These are phyloP conservation scores for Scleroderma citrinum DNA, from an alignment of 768 basidiomycete species.

Conservation along the genomic window DNA sequence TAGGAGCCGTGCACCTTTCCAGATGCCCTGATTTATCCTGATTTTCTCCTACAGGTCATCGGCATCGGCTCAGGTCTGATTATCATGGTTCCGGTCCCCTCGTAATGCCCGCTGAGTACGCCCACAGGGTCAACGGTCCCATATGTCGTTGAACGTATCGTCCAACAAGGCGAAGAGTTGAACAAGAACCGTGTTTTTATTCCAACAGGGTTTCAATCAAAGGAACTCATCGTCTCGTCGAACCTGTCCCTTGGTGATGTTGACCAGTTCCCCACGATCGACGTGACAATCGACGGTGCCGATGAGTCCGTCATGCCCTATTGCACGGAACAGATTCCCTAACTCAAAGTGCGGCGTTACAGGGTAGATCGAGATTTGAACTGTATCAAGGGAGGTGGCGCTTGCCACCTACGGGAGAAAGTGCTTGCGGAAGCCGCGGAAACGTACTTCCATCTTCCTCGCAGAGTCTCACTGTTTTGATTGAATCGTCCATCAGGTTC, in stretches of 20 bases:
- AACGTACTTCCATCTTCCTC: constrained; percentile 42
- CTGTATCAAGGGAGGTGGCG: constrained; percentile 96
- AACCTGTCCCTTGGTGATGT: constrained; percentile 80
- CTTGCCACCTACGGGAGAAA: constrained; percentile 95
- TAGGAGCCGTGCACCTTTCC: constrained; percentile 27
- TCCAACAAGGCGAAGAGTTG: constrained; percentile 67
- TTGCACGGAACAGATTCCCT: not conserved
- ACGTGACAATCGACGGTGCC: constrained; percentile 97
- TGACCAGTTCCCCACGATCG: constrained; percentile 81
- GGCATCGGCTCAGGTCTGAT: constrained; percentile 77
- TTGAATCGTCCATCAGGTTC: constrained; percentile 43
- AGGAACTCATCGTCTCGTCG: constrained; percentile 83
- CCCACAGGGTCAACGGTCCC: constrained; percentile 84
- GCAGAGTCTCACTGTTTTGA: not conserved
- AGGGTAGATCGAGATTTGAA: constrained; percentile 86
- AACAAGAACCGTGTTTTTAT: constrained; percentile 86
- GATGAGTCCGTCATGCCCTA: constrained; percentile 65
- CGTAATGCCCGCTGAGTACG: constrained; percentile 1
- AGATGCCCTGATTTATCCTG: not conserved
- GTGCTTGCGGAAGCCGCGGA: constrained; percentile 94
- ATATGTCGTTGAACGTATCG: constrained; percentile 93
- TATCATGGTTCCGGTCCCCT: not conserved
- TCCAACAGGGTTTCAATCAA: constrained; percentile 95
- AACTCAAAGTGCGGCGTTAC: not conserved
- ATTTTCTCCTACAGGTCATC: constrained; percentile 49